Base-by-base conservation (phyloP, 176 grass and related monocot genomes). In the Ananas comosus region DNA sequence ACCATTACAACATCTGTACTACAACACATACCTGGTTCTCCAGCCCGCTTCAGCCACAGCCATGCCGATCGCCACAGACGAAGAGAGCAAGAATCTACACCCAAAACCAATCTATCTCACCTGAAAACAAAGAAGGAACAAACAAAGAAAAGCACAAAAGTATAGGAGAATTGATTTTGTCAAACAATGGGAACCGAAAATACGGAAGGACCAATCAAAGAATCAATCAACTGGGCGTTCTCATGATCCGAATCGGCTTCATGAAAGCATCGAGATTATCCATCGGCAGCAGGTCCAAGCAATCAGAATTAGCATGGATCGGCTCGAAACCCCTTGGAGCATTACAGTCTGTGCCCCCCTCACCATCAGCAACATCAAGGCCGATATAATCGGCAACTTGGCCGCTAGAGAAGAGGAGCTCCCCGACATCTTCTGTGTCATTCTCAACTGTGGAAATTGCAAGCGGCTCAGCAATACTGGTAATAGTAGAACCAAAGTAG, bases 231-330 rank as follows among this genome's bases (percentile, higher is more conserved):
- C 50, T 86, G 64, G 84, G 56, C 14, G 72, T 90, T 76, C 82
- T 82, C 89, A 99, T 86, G 64, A 99, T 83, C 14, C 65, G 74
- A 63, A 99, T 67, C 28, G 94, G 94, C 69, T 99, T 99, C 61
- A 93, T 93, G 72, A 80, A 58, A 16, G 76, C 66, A 53, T 99
- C 94, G 69, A 83, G 79, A 77, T 88, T 79, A 64, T 92, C 86
- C 63, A 71, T 64, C 74, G 85, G 77, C 51, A 50, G 79, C 51
- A 50, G 14, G 22, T 69, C 73, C 14, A 80, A 72, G 57, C 67
- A 54, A 1, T 56, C 75, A 0, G 77, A 75, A 66, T 77, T 82
- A 25, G 74, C 70, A 33, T 83, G 74, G 50, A 85, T 74, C 12
- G 72, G 61, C 7, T 76, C 65, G 24, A 72, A 71, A 11, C 69